Percentiles rank a stretch among this genome's conserved stretches.
phyloP scores from a whole-genome alignment of 805 yeast species.

The Dipodascus albidus region DNA sequence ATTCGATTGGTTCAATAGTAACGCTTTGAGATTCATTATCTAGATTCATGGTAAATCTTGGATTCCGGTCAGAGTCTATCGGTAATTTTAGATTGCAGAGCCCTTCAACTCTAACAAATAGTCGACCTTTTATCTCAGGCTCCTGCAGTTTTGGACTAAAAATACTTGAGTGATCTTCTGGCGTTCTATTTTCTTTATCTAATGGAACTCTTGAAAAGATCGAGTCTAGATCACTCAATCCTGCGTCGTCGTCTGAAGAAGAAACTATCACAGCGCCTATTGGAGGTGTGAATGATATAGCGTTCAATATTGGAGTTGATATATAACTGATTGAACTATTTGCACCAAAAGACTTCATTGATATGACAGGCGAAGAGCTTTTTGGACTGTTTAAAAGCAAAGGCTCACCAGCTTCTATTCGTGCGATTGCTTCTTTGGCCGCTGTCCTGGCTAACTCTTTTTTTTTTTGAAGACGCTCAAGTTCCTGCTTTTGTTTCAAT shows the following conservation, averaged over 20 bases:
- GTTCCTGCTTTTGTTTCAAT: not conserved
- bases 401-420: not conserved
- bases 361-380: not conserved
- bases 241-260: conserved; percentile 6
- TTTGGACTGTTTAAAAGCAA: not conserved
- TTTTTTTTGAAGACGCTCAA: not conserved
- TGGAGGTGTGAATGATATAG: conserved; percentile 1
- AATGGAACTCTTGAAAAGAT: not conserved
- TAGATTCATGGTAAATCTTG: conserved; percentile 36
- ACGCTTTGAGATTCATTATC: conserved; percentile 77
- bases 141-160: conserved; percentile 10
- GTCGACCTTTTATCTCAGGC: conserved; percentile 15
- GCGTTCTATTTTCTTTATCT: not conserved
- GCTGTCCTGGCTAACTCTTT: not conserved
- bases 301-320: conserved; percentile 8
- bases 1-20: conserved; percentile 40
- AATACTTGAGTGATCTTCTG: no score
- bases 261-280: not conserved
- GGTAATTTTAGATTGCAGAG: conserved; percentile 32
- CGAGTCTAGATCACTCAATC: conserved; percentile 8
- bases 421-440: not conserved
- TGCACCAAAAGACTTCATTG: not conserved
- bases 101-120: conserved; percentile 15
- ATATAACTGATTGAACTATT: not conserved
- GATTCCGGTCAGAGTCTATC: conserved; percentile 29